phyloP scores from a whole-genome alignment of 225 moss, liverwort and hornwort species.

The Bryum argenteum region DNA sequence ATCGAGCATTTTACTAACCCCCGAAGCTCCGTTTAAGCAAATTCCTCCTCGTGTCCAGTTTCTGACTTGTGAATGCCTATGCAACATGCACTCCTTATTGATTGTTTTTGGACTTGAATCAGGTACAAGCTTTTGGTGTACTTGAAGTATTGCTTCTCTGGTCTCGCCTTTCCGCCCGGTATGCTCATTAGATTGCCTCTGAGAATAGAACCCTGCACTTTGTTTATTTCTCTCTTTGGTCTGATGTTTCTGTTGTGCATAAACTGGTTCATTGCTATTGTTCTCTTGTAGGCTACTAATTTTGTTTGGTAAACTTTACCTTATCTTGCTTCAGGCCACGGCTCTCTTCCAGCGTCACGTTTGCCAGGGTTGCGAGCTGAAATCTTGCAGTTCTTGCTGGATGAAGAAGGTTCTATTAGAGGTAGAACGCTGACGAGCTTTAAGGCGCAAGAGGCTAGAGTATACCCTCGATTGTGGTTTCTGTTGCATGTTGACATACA shows the following conservation, averaged over 20 bases:
- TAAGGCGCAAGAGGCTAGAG: constrained; percentile 37
- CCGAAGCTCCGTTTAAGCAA: constrained; percentile 10
- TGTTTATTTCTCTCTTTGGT: constrained; percentile 10
- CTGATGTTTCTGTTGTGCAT: constrained; percentile 16
- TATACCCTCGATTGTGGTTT: constrained; percentile 80
- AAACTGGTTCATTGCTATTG: constrained; percentile 1
- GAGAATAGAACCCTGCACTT: constrained; percentile 9
- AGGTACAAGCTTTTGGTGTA: constrained; percentile 98
- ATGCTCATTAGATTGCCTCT: constrained; percentile 25
- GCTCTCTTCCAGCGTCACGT: constrained; percentile 61
- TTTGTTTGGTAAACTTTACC: not conserved
- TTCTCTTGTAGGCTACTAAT: not conserved
- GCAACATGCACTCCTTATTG: constrained; percentile 19
- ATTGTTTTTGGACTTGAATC: constrained; percentile 34
- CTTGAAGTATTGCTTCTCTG: constrained; percentile 91
- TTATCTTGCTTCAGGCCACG: constrained; percentile 69
- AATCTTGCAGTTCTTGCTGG: constrained; percentile 83
- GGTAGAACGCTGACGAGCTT: constrained; percentile 44
- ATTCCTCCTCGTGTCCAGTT: constrained; percentile 10
- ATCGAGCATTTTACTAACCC: constrained; percentile 21
- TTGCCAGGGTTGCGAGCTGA: constrained; percentile 81
- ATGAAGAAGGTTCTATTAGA: constrained; percentile 59
- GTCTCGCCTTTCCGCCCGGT: constrained; percentile 95
- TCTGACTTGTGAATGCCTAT: constrained; percentile 18
- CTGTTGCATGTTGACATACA: constrained; percentile 80